A percentile compares a stretch with the other conserved stretches of the same genome.
Evolutionary conservation across 2,329 filamentous ascomycete species (phyloP).

Genomic region (Botrytis galanthina): DNA sequence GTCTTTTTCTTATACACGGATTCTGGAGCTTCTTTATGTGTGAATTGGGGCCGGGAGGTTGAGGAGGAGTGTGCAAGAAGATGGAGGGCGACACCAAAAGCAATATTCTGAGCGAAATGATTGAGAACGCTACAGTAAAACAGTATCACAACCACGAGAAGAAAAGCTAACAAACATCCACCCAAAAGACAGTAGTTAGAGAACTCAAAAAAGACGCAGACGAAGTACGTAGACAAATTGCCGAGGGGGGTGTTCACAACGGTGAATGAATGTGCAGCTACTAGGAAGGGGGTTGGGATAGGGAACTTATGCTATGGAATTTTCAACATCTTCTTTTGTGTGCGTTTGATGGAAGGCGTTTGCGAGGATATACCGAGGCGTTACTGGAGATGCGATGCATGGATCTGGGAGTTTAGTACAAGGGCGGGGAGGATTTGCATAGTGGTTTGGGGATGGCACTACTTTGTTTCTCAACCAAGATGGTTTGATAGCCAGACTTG

Average conservation of each 20-base stretch:
- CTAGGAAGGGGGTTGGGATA: background rate
- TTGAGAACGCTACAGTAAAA: background rate
- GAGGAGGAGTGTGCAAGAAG: background rate
- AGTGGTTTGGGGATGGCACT: background rate
- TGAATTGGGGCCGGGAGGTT: background rate
- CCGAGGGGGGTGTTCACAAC: background rate
- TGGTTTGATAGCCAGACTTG: background rate
- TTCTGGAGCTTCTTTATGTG: background rate
- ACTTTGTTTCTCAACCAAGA: background rate
- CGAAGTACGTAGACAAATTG: conserved; percentile 28
- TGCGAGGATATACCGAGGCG: background rate
- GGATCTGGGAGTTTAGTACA: background rate
- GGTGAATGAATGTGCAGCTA: background rate
- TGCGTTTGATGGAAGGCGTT: background rate
- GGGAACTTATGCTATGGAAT: background rate
- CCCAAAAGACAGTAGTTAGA: conserved; percentile 35
- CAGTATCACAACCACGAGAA: background rate
- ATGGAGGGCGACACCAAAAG: too few relatives aligned
- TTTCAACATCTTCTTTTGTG: background rate
- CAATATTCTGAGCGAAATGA: fast-evolving
- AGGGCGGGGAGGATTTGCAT: background rate
- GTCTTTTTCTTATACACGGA: conserved; percentile 37
- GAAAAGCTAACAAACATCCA: background rate
- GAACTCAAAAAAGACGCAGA: conserved; percentile 38
- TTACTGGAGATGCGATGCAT: background rate